Percentiles rank a stretch among this genome's conserved stretches.
phyloP scores from a whole-genome alignment of 495 filamentous ascomycete species.

The Cercophora newfieldiana region DNA sequence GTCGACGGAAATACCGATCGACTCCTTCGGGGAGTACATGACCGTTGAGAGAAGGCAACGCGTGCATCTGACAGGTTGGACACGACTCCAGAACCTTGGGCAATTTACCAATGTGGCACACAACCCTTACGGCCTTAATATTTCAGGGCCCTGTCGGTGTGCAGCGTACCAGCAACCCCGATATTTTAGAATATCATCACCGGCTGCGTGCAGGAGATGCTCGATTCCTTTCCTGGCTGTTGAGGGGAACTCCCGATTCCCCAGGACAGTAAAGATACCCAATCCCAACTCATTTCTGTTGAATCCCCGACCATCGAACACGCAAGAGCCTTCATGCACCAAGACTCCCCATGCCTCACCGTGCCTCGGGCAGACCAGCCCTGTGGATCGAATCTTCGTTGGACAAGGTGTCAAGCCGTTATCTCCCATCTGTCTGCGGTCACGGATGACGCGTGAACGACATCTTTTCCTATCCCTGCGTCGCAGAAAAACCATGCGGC shows the following conservation, averaged over 20 bases:
- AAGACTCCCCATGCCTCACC: background rate
- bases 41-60: background rate
- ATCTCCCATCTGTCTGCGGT: background rate
- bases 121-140: background rate
- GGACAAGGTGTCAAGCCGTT: background rate
- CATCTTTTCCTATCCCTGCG: background rate
- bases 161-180: background rate
- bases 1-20: background rate
- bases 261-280: background rate
- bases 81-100: background rate
- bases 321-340: background rate
- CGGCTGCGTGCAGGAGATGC: background rate
- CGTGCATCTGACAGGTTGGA: background rate
- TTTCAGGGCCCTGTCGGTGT: background rate
- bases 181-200: background rate
- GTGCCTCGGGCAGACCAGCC: background rate
- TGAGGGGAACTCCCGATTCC: background rate
- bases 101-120: background rate
- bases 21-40: background rate
- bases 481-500: background rate
- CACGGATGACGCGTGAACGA: background rate
- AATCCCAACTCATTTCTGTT: background rate
- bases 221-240: background rate
- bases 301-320: background rate
- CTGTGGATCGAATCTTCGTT: background rate